These are phyloP conservation scores for Aulographum hederae DNA, from an alignment of 2,329 filamentous ascomycete genomes.

Conservation along the genomic window DNA sequence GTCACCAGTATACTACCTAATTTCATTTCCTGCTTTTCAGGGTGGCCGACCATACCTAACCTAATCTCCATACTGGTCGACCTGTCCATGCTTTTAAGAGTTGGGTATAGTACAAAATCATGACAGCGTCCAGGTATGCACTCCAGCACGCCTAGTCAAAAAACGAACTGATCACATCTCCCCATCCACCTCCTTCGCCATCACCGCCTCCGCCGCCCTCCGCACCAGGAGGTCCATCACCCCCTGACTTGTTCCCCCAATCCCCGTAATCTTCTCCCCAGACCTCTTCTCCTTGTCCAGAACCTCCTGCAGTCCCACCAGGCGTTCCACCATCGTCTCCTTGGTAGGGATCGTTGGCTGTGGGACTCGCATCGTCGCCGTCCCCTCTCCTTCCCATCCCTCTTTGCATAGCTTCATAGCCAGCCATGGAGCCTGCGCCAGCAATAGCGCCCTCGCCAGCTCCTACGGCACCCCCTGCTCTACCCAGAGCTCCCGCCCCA, in stretches of 20 bases:
- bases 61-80: no score
- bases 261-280: not conserved
- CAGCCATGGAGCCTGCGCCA: slow-evolving; percentile 41
- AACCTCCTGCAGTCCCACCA: no score
- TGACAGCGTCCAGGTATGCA: no score
- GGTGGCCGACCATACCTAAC: no score
- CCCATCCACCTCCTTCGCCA: no score
- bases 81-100: no score
- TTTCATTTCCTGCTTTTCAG: no score
- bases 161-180: no score
- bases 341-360: not conserved
- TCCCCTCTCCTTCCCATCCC: slow-evolving; percentile 19
- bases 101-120: no score
- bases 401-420: slow-evolving; percentile 44
- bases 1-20: no score
- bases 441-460: slow-evolving; percentile 24
- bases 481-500: slow-evolving; percentile 20
- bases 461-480: slow-evolving; percentile 29
- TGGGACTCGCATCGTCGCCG: slow-evolving; percentile 2
- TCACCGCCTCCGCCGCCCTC: not conserved
- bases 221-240: not conserved
- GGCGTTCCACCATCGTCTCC: not conserved
- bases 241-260: not conserved
- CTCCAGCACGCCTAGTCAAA: no score
- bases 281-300: slow-evolving; percentile 1